Base-by-base conservation (phyloP, 2,329 filamentous ascomycete genomes). In the Phialophora tarda region DNA sequence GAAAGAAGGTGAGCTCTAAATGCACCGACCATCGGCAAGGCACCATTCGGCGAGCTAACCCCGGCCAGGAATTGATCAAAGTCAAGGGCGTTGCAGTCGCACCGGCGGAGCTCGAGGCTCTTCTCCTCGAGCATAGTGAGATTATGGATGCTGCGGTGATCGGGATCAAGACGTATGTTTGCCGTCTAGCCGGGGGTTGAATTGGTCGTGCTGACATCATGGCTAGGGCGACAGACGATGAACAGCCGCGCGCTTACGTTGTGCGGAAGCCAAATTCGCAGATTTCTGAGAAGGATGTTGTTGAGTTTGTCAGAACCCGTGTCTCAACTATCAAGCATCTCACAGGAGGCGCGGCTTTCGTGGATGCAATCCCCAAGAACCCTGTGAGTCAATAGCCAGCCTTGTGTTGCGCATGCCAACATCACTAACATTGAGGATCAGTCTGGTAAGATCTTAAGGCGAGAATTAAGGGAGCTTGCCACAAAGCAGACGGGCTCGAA, bases 1-100 rank as follows among this genome's bases (percentile, higher is more conserved):
- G 94, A 73, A 93, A 97, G 87, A 98, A 98, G 89, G 67, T 68
- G 44, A 44, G 65, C 5, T n/a, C 70, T 84, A 2, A 41, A 17
- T 17, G 41, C 41, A 14, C 57, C 38, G 14, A 44, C 14, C 14
- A 3, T 51, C 11, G 4, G 4, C 30, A 12, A n/a, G 23, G 32
- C 34, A 21, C 12, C 10, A 8, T 34, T 55, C 53, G 28, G 30
- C 14, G 28, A 55, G 17, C 24, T 61, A 44, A 61, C 59, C 12
- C 6, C 17, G n/a, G 17, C 26, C 47, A 71, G 79, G 79, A 76
- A 58, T 72, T 78, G 48, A 79, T 78, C 73, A 84, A 88, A 76
- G 86, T 82, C 74, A 88, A 89, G 75, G 69, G 79, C 60, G 82
- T 79, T 76, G 81, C 82, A 74, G 81, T 83, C 1, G 76, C 80